A percentile compares a stretch with the other conserved stretches of the same genome.
phyloP scores from a whole-genome alignment of 1,284 basidiomycete genomes.

The Trichosporon sp. region DNA sequence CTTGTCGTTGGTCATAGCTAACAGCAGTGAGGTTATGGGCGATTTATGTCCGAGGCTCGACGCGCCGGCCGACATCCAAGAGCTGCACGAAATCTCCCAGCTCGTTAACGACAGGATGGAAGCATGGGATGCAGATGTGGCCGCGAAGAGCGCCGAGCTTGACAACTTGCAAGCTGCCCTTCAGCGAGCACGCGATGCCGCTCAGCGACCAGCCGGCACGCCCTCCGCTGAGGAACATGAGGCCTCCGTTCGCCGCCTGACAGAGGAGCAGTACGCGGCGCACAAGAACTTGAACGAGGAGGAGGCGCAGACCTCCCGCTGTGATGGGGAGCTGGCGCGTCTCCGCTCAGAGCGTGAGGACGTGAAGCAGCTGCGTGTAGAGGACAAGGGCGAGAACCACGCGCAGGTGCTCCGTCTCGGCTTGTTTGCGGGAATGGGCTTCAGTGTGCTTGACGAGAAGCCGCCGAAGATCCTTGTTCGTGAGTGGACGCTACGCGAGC shows the following conservation, averaged over 20 bases:
- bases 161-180: neutral
- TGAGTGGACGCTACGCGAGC: slow-evolving; percentile 31
- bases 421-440: slow-evolving; percentile 45
- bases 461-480: slow-evolving; percentile 46
- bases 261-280: slow-evolving; percentile 44
- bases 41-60: neutral
- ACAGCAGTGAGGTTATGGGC: slow-evolving; percentile 5
- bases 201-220: slow-evolving; percentile 45
- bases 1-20: neutral
- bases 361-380: slow-evolving; percentile 27
- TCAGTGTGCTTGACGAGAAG: slow-evolving; percentile 38
- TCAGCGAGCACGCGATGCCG: slow-evolving; percentile 39
- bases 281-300: slow-evolving; percentile 51
- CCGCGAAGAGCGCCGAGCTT: neutral
- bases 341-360: slow-evolving; percentile 44
- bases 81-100: neutral
- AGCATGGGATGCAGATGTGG: neutral
- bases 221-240: slow-evolving; percentile 46
- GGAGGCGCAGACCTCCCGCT: slow-evolving; percentile 40
- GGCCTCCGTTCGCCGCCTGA: slow-evolving; percentile 40
- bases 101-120: neutral
- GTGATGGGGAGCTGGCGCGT: slow-evolving; percentile 47
- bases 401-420: slow-evolving; percentile 44
- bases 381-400: slow-evolving; percentile 9
- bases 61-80: slow-evolving; percentile 6